Conservation (phyloP, 2,329 filamentous ascomycete species). For the Aspergillus sp. region DNA sequence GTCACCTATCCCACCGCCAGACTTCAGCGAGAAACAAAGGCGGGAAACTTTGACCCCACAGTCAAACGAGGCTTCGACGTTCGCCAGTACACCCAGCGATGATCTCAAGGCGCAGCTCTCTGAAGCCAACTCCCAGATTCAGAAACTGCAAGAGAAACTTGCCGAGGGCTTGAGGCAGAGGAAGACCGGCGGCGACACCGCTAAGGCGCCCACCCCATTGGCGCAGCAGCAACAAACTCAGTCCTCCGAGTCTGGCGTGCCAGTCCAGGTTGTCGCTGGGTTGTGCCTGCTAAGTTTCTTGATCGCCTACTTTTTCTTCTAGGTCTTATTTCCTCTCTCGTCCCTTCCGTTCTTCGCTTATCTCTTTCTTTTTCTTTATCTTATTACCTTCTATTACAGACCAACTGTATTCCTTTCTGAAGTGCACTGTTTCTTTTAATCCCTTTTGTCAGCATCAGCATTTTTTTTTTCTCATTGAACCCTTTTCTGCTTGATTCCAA, state of each 20-base stretch:
- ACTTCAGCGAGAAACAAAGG: conserved; percentile 30
- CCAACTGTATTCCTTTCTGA: conserved; percentile 19
- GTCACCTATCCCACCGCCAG: conserved; percentile 30
- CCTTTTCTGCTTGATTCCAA: background rate
- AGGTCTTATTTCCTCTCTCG: conserved; percentile 25
- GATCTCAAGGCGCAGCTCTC: conserved; percentile 69
- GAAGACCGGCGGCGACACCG: conserved; percentile 57
- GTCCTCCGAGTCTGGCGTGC: conserved; percentile 64
- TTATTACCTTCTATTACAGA: conserved; percentile 18
- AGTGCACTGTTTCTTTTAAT: conserved; percentile 19
- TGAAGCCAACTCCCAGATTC: conserved; percentile 70
- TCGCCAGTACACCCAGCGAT: conserved; percentile 46
- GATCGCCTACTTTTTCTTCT: conserved; percentile 95
- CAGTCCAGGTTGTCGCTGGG: conserved; percentile 76
- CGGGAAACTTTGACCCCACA: conserved; percentile 38
- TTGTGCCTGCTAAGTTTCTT: conserved; percentile 88
- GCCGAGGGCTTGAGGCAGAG: conserved; percentile 73
- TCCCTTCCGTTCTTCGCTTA: conserved; percentile 8
- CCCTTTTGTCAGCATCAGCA: conserved; percentile 21
- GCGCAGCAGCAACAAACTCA: conserved; percentile 54
- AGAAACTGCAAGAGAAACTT: conserved; percentile 59
- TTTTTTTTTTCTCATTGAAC: conserved; percentile 1
- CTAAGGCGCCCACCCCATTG: conserved; percentile 46
- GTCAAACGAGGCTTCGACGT: conserved; percentile 31
- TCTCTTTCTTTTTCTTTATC: conserved; percentile 12